Percentiles rank a stretch among this genome's conserved stretches.
phyloP scores from a whole-genome alignment of 2,329 filamentous ascomycete species.

The Atkinsonella texensis region DNA sequence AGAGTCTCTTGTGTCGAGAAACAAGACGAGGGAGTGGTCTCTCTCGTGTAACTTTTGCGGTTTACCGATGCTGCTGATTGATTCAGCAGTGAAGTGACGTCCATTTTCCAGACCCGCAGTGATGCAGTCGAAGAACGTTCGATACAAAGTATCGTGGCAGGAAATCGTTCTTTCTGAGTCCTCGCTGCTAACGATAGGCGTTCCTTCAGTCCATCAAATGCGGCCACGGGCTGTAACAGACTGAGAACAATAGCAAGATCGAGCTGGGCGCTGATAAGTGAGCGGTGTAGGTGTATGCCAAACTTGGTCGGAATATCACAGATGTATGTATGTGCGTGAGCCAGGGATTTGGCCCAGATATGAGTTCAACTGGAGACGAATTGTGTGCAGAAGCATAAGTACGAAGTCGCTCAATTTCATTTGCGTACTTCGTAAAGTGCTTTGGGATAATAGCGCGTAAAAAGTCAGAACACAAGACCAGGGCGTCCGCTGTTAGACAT shows the following conservation, averaged over 20 bases:
- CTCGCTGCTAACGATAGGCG: neutral
- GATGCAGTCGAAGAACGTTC: neutral
- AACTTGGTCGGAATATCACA: neutral
- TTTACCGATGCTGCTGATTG: conserved; percentile 14
- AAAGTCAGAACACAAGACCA: neutral
- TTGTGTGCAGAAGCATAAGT: conserved; percentile 1
- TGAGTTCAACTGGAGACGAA: neutral
- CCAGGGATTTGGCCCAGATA: neutral
- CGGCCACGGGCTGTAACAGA: neutral
- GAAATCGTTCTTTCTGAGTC: neutral
- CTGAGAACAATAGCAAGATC: neutral
- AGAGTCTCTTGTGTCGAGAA: conserved; percentile 1
- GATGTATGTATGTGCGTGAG: neutral
- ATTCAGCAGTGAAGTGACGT: conserved; percentile 30
- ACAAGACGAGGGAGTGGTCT: conserved; percentile 7
- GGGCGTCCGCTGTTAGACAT: conserved; percentile 6
- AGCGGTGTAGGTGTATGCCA: neutral
- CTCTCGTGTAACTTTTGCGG: conserved; percentile 5
- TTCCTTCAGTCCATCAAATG: neutral
- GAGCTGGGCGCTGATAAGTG: neutral
- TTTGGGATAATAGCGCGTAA: neutral
- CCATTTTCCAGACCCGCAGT: conserved; percentile 18
- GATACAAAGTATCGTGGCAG: neutral
- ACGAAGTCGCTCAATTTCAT: neutral
- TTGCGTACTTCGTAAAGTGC: neutral